Conservation (phyloP, 2,329 filamentous ascomycete species). For the Apiospora sp. region DNA sequence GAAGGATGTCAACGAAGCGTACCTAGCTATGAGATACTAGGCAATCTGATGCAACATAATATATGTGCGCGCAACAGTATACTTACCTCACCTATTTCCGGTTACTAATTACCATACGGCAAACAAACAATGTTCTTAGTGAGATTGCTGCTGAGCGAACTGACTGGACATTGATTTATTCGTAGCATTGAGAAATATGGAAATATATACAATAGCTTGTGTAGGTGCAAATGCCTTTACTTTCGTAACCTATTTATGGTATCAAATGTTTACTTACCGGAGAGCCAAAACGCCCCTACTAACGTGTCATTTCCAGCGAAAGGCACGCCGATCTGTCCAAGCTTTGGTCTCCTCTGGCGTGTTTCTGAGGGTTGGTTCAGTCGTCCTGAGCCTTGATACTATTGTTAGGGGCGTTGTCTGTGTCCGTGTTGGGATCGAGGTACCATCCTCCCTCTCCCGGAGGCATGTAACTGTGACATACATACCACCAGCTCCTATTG, state of each 20-base stretch:
- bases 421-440: constrained; percentile 1
- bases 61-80: neutral
- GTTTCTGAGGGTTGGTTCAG: neutral
- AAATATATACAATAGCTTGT: too few species aligned
- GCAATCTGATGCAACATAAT: too few species aligned
- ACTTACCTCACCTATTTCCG: neutral
- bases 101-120: neutral
- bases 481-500: neutral
- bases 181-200: too few species aligned
- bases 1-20: neutral
- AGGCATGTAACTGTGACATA: constrained; percentile 15
- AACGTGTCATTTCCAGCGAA: too few species aligned
- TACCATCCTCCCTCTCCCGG: neutral
- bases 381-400: neutral
- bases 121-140: neutral
- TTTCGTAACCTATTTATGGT: too few species aligned
- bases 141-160: too few species aligned
- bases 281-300: too few species aligned
- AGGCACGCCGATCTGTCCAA: neutral
- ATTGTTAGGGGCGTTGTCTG: constrained; percentile 4
- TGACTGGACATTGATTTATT: too few species aligned
- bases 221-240: too few species aligned
- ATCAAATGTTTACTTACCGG: too few species aligned
- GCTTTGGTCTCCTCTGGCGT: neutral
- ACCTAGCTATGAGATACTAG: neutral